Conservation (phyloP, 2,329 filamentous ascomycete genomes). For the Tolypocladium tropicale region DNA sequence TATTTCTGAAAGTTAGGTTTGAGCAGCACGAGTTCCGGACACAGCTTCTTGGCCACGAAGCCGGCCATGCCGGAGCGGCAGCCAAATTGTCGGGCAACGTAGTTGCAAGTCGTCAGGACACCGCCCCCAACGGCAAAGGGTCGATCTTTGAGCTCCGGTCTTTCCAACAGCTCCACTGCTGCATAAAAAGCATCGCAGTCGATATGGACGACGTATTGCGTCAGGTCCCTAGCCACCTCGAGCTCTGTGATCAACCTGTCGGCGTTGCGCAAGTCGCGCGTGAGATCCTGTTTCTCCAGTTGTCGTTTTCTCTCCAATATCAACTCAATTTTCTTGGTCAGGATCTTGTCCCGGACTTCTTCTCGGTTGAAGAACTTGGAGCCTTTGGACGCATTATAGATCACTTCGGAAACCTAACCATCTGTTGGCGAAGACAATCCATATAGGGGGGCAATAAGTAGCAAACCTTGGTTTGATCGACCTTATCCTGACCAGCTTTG, state of each 20-base stretch:
- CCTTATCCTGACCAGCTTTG: slow-evolving; percentile 84
- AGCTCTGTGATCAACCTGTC: slow-evolving; percentile 75
- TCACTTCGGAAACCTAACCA: slow-evolving; percentile 75
- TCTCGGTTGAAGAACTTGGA: slow-evolving; percentile 95
- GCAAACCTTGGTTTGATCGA: slow-evolving; percentile 75
- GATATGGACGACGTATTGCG: slow-evolving; percentile 78
- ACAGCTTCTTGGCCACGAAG: slow-evolving; percentile 91
- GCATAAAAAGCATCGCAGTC: slow-evolving; percentile 98
- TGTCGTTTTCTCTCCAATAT: slow-evolving; percentile 67
- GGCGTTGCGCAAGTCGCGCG: slow-evolving; percentile 60
- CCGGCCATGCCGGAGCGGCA: slow-evolving; percentile 92
- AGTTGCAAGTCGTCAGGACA: slow-evolving; percentile 66
- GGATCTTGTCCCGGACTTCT: slow-evolving; percentile 65
- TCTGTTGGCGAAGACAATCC: slow-evolving; percentile 2
- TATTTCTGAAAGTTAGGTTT: slow-evolving; percentile 89
- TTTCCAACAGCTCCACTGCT: slow-evolving; percentile 76
- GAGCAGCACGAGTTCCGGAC: slow-evolving; percentile 72
- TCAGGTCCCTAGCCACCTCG: slow-evolving; percentile 69
- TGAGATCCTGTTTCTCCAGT: slow-evolving; percentile 67
- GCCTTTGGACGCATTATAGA: slow-evolving; percentile 93
- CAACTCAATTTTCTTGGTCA: slow-evolving; percentile 77
- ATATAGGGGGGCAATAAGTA: background rate
- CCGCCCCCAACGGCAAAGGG: slow-evolving; percentile 82
- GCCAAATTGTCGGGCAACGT: slow-evolving; percentile 79
- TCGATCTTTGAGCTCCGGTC: slow-evolving; percentile 73